Evolutionary conservation across 805 yeast species (phyloP), one percentile per base, ranked within the genome.

Genomic region (Clavispora fructus): DNA sequence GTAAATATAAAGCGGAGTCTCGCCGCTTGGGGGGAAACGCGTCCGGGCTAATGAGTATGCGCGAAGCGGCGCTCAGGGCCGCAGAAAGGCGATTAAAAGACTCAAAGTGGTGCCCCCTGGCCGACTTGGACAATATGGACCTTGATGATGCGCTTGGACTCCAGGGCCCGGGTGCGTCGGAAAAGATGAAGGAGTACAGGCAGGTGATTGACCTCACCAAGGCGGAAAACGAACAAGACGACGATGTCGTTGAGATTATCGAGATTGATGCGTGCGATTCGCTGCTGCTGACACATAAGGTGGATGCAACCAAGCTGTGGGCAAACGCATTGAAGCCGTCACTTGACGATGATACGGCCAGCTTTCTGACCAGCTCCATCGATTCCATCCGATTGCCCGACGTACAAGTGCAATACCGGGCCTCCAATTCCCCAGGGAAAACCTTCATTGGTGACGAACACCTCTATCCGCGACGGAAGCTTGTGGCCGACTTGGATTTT

Each of bases 31-130:
- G 65, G 3, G 58, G 55, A 12, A 45, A 46, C 3, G 44, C 47
- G 1, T 43, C 43, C 11, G 41, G 47, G 6, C 39, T 51, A 11
- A 45, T 40, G 33, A 44, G 63, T 16, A 50, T 77, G 42, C 66
- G 80, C 32, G 76, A 71, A 6, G 60, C 78, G 40, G 74, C 79
- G 39, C 57, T 78, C 14, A 74, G 71, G 48, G 94, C 95, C 1
- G 83, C 88, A 0, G 83, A 83, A 48, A 63, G 82, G 46, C 65
- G 94, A 39, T 59, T 70, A 16, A 62, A 65, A n/a, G 87, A 80
- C 58, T 59, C 69, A 4, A 75, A 74, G 47, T 72, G 75, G 70
- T 81, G 85, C 50, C 57, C 58, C 11, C 51, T 43, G 38, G 47
- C 29, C 14, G 50, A 51, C n/a, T 47, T 44, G 42, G 57, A 44